phyloP scores from a whole-genome alignment of 768 basidiomycete genomes.

The Suillus lakei region DNA sequence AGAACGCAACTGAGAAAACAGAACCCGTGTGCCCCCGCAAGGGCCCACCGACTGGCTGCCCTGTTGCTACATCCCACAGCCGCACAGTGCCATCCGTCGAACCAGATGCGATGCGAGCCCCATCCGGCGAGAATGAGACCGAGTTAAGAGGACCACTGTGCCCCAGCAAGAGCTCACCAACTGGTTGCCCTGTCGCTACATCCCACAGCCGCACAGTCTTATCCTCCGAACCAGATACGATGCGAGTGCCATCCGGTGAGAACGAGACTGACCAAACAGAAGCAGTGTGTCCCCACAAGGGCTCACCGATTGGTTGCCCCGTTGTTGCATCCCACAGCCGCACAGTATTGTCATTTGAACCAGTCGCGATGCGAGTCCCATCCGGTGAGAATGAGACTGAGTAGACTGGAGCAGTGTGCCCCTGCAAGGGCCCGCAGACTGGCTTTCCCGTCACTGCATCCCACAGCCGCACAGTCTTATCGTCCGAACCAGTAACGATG shows the following conservation, averaged over 20 bases:
- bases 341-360: constrained; percentile 21
- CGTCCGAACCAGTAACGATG: constrained; percentile 5
- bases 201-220: constrained; percentile 17
- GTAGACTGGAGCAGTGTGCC: not conserved
- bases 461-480: constrained; percentile 8
- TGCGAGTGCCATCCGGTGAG: constrained; percentile 15
- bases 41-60: not conserved
- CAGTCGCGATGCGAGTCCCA: constrained; percentile 21
- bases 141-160: constrained; percentile 14
- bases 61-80: constrained; percentile 9
- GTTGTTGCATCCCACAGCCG: constrained; percentile 24
- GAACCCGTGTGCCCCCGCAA: constrained; percentile 6
- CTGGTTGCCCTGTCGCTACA: constrained; percentile 8
- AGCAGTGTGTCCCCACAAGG: constrained; percentile 13
- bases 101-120: constrained; percentile 12
- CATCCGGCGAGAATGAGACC: constrained; percentile 23
- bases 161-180: constrained; percentile 12
- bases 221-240: constrained; percentile 14
- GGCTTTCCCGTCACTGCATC: constrained; percentile 11
- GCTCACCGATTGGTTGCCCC: not conserved
- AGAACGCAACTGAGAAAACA: constrained; percentile 3
- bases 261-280: constrained; percentile 11
- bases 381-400: constrained; percentile 11
- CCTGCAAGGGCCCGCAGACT: not conserved
- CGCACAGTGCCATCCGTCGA: constrained; percentile 13